A percentile compares a stretch with the other conserved stretches of the same genome.
These are phyloP conservation scores for Curvularia spicifera DNA, from an alignment of 2,329 filamentous ascomycete species.

Conservation along the genomic window DNA sequence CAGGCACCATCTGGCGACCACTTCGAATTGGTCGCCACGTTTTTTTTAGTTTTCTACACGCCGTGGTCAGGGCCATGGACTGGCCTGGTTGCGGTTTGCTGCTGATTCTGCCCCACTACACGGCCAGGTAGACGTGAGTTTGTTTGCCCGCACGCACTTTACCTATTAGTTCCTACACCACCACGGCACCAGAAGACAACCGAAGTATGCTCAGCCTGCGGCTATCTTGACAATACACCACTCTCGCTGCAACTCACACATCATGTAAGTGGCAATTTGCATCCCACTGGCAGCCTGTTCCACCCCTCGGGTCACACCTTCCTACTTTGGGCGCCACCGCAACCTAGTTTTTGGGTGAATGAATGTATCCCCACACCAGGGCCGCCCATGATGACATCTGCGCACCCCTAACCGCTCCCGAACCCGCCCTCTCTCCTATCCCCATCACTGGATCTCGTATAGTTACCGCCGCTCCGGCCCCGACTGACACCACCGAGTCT, in stretches of 20 bases:
- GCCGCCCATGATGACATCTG: background rate
- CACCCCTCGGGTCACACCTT: slow-evolving; percentile 8
- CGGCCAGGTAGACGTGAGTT: slow-evolving; percentile 24
- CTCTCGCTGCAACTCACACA: background rate
- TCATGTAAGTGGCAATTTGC: slow-evolving; percentile 5
- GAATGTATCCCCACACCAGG: slow-evolving; percentile 3
- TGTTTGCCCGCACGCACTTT: background rate
- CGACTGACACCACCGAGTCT: background rate
- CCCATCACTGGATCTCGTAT: background rate
- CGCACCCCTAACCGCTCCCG: background rate
- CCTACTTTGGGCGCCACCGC: slow-evolving; percentile 8
- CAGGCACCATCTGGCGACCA: slow-evolving; percentile 3
- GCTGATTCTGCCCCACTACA: slow-evolving; percentile 16
- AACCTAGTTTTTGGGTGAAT: slow-evolving; percentile 10
- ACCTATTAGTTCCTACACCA: slow-evolving; percentile 1
- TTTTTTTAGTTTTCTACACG: background rate
- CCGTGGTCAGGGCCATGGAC: slow-evolving; percentile 23
- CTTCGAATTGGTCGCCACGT: slow-evolving; percentile 1
- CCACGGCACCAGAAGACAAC: background rate
- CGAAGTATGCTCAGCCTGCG: slow-evolving; percentile 6
- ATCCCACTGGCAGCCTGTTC: slow-evolving; percentile 4
- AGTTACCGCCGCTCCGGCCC: background rate
- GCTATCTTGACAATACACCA: background rate
- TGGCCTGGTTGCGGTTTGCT: slow-evolving; percentile 9
- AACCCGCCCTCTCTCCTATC: background rate